Percentiles rank a stretch among this genome's conserved stretches.
phyloP scores from a whole-genome alignment of 2,329 filamentous ascomycete genomes.

The Aspergillus pseudoglaucus region DNA sequence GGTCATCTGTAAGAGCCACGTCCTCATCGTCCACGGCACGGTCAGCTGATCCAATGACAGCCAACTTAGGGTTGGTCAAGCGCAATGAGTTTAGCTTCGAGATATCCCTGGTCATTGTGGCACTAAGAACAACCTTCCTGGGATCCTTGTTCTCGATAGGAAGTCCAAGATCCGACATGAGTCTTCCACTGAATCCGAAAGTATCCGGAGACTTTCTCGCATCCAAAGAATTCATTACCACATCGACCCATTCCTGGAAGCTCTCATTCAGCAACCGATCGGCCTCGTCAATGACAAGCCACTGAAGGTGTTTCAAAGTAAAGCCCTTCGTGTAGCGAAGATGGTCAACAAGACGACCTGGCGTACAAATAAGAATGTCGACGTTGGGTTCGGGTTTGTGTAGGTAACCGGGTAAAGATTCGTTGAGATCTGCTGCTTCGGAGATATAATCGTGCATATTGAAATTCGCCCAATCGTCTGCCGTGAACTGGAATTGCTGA shows the following conservation, averaged over 20 bases:
- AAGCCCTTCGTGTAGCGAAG: conserved; percentile 79
- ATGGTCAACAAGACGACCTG: conserved; percentile 86
- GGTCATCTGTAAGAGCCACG: conserved; percentile 20
- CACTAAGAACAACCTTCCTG: conserved; percentile 80
- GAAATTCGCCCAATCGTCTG: conserved; percentile 43
- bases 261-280: conserved; percentile 86
- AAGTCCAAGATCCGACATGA: conserved; percentile 31
- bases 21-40: conserved; percentile 14
- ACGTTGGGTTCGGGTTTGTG: conserved; percentile 63
- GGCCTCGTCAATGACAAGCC: conserved; percentile 89
- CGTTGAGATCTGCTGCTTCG: conserved; percentile 33
- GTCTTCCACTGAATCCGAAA: conserved; percentile 36
- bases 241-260: conserved; percentile 82
- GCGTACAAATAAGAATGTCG: conserved; percentile 85
- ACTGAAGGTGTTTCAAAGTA: conserved; percentile 67
- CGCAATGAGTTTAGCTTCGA: conserved; percentile 69
- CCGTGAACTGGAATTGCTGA: conserved; percentile 36
- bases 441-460: conserved; percentile 41
- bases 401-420: conserved; percentile 55
- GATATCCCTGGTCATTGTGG: conserved; percentile 84
- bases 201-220: conserved; percentile 46
- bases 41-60: conserved; percentile 60
- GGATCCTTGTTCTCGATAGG: conserved; percentile 42
- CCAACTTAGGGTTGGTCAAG: conserved; percentile 65
- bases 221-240: conserved; percentile 57